Base-by-base conservation (phyloP, 2,329 filamentous ascomycete species). In the Colletotrichum camelliae region DNA sequence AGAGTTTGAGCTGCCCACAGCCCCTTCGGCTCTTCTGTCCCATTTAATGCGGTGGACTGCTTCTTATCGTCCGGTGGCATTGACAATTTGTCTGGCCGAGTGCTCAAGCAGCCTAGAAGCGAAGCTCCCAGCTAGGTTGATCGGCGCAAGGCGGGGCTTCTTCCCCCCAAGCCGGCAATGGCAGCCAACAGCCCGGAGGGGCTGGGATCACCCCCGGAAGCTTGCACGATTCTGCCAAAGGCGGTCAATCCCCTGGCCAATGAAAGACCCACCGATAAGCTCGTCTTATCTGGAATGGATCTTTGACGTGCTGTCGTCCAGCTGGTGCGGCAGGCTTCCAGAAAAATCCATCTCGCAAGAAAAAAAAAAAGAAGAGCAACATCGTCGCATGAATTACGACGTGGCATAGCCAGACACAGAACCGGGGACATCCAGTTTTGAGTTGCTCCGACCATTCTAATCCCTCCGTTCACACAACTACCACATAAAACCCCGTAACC, bases 311-410 rank as follows among this genome's bases (percentile, higher is more conserved):
- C 70, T 55, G 64, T 21, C 18, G 13, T 15, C 7, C 37, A 52
- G 31, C 43, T 24, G 43, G 43, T 52, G 43, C 55, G 64, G 58
- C 43, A 24, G 27, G 70, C 64, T 73, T 75, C 73, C 13, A 65
- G 62, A 73, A 73, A 75, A 75, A 69, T 69, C 64, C 64, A 75
- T 58, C 39, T 43, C n/a, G 39, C 35, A 16, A 72, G 48, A 21
- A 33, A 37, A 33, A n/a, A 62, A 27, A 27, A 60, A 33, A 60
- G 18, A 66, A 48, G 35, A 61, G 5, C 55, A 62, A 29, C 57
- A 35, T 60, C 70, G 24, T 52, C 48, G 58, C 70, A 67, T 67
- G 55, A 72, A 67, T 29, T 72, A 21, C n/a, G 24, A 72, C 68
- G 68, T 75, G 24, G 68, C 62, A 67, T 58, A 67, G 55, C 24